Evolutionary conservation across 352 stramenopile species (phyloP).

Genomic region (Phytopythium chamaehyphon): DNA sequence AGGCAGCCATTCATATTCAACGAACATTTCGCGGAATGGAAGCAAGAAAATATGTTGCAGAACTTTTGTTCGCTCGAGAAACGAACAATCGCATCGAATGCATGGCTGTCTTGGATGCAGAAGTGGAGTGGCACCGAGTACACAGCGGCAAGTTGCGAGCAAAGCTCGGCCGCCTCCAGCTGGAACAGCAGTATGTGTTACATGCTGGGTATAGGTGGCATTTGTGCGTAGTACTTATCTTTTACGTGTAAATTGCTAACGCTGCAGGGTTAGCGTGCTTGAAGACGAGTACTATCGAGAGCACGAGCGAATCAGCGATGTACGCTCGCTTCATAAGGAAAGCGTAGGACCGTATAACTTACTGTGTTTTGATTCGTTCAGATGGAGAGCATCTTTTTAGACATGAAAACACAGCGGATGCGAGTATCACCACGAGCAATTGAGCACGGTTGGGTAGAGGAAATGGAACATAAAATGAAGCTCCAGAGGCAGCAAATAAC

Average conservation of each 20-base stretch:
- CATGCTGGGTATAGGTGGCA: too few species aligned
- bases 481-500: slow-evolving; percentile 57
- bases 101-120: slow-evolving; percentile 62
- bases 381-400: slow-evolving; percentile 78
- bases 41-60: slow-evolving; percentile 25
- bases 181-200: slow-evolving; percentile 42
- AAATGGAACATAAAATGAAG: slow-evolving; percentile 77
- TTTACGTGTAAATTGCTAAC: too few species aligned
- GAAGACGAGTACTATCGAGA: slow-evolving; percentile 62
- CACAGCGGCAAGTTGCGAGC: slow-evolving; percentile 55
- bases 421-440: slow-evolving; percentile 73
- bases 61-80: slow-evolving; percentile 52
- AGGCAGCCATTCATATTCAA: slow-evolving; percentile 50
- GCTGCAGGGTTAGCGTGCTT: slow-evolving; percentile 45
- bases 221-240: too few species aligned
- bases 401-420: slow-evolving; percentile 75
- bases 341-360: slow-evolving; percentile 1
- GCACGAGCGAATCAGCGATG: slow-evolving; percentile 61
- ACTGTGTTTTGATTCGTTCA: slow-evolving; percentile 9
- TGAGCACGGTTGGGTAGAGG: slow-evolving; percentile 76
- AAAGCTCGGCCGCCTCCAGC: slow-evolving; percentile 47
- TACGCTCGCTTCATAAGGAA: slow-evolving; percentile 14
- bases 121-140: slow-evolving; percentile 60
- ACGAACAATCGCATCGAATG: slow-evolving; percentile 58
- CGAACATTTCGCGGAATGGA: slow-evolving; percentile 63